These are phyloP conservation scores for Penicillium janthinellum DNA, from an alignment of 2,329 filamentous ascomycete genomes.

Conservation along the genomic window DNA sequence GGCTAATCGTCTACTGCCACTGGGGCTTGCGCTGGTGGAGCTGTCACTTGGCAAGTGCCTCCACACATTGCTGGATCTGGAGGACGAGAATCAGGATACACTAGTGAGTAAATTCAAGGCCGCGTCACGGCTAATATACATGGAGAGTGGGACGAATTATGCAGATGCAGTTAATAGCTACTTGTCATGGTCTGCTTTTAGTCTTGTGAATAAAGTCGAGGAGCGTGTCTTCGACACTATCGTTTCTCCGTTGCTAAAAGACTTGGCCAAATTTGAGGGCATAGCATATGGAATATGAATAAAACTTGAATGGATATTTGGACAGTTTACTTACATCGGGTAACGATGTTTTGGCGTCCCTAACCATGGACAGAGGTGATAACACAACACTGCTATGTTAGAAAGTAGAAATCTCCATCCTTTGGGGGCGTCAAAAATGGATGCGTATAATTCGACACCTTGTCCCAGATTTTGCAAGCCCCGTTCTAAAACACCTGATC, in stretches of 20 bases:
- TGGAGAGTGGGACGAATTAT: constrained; percentile 3
- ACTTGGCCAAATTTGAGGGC: constrained; percentile 14
- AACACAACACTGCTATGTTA: too few species aligned
- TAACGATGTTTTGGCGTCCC: too few species aligned
- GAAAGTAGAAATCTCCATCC: too few species aligned
- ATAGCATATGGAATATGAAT: neutral
- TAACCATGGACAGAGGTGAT: too few species aligned
- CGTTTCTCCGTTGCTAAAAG: constrained; percentile 12
- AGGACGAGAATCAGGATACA: constrained; percentile 3
- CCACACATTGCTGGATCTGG: neutral
- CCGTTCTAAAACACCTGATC: too few species aligned
- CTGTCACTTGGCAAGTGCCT: constrained; percentile 11
- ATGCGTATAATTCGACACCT: too few species aligned
- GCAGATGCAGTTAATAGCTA: constrained; percentile 10
- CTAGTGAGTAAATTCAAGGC: constrained; percentile 1
- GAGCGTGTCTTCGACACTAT: constrained; percentile 13
- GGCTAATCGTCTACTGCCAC: constrained; percentile 1
- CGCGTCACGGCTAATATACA: constrained; percentile 5
- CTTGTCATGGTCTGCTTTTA: constrained; percentile 7
- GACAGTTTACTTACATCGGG: too few species aligned
- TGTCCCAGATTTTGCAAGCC: too few species aligned
- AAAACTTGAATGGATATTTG: too few species aligned
- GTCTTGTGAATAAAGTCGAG: constrained; percentile 3
- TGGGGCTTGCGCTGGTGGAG: constrained; percentile 12
- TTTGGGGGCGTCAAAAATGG: too few species aligned